Conservation (phyloP, 257 asterid genomes). For the Salvia splendens region DNA sequence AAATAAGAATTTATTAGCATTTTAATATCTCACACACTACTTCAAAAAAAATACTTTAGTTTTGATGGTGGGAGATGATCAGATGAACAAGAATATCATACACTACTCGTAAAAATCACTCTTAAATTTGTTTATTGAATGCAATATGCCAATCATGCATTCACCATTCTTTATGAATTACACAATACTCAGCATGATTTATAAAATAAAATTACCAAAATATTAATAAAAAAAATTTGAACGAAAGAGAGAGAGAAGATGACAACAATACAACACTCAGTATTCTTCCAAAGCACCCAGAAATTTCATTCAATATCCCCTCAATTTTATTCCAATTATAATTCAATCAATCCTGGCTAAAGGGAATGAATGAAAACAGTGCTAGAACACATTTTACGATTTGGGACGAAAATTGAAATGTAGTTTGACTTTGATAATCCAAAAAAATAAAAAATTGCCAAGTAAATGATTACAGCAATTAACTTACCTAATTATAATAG, state of each 20-base stretch:
- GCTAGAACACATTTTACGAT: neutral
- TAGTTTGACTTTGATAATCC: conserved; percentile 37
- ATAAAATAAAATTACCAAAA: too few relatives aligned
- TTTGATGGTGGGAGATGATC: too few relatives aligned
- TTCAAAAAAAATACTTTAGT: too few relatives aligned
- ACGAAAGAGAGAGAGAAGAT: conserved; percentile 12
- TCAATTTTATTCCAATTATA: neutral
- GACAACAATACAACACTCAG: conserved; percentile 1
- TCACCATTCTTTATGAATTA: too few relatives aligned
- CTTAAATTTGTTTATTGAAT: too few relatives aligned
- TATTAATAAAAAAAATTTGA: neutral
- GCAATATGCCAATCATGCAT: too few relatives aligned
- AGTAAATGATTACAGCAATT: conserved; percentile 32
- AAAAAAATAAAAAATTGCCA: neutral
- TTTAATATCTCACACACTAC: too few relatives aligned
- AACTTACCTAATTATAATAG: conserved; percentile 41
- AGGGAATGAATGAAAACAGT: neutral
- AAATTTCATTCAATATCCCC: conserved; percentile 9
- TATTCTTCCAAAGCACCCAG: conserved; percentile 33
- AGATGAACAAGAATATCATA: too few relatives aligned
- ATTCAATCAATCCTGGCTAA: neutral
- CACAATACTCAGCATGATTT: too few relatives aligned
- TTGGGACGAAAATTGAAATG: conserved; percentile 22
- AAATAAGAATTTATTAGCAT: too few relatives aligned
- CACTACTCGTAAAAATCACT: too few relatives aligned